phyloP scores from a whole-genome alignment of 2,329 filamentous ascomycete species.

The Beauveria pseudobassiana region DNA sequence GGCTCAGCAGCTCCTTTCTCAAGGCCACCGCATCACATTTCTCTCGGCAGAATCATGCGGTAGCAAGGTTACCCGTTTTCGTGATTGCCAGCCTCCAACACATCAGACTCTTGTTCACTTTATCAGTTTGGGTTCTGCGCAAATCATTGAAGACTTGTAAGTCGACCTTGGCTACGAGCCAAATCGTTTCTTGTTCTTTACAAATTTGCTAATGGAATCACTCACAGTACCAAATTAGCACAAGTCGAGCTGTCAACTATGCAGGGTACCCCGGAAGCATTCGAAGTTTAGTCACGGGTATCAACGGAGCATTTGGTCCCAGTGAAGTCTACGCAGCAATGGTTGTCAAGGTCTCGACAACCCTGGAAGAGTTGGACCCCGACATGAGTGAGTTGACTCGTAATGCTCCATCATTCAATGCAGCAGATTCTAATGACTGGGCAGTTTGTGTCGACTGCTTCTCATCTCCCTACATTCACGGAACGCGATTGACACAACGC shows the following conservation, averaged over 20 bases:
- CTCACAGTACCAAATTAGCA: not conserved
- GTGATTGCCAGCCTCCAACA: not conserved
- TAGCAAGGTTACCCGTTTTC: not conserved
- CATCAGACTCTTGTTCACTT: not conserved
- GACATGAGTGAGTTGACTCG: not conserved
- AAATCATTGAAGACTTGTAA: constrained; percentile 3
- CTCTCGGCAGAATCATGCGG: constrained; percentile 1
- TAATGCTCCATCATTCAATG: no score
- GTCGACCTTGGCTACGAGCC: not conserved
- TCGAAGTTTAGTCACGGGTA: not conserved
- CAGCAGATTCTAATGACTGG: not conserved
- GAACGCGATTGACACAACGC: not conserved
- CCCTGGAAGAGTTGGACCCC: not conserved
- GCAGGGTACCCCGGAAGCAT: not conserved
- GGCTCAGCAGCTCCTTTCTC: not conserved
- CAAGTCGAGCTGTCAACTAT: not conserved
- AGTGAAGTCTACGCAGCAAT: not conserved
- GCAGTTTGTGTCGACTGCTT: constrained; percentile 1
- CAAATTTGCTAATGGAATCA: not conserved
- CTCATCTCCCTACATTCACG: constrained; percentile 1
- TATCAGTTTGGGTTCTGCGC: not conserved
- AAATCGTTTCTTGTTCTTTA: not conserved
- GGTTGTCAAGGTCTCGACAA: not conserved
- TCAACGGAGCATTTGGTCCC: constrained; percentile 1
- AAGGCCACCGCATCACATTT: constrained; percentile 1